Evolutionary conservation across 179 eudicot genomes (phyloP), one percentile per base, ranked within the genome.

Genomic region (Nepenthes alata): DNA sequence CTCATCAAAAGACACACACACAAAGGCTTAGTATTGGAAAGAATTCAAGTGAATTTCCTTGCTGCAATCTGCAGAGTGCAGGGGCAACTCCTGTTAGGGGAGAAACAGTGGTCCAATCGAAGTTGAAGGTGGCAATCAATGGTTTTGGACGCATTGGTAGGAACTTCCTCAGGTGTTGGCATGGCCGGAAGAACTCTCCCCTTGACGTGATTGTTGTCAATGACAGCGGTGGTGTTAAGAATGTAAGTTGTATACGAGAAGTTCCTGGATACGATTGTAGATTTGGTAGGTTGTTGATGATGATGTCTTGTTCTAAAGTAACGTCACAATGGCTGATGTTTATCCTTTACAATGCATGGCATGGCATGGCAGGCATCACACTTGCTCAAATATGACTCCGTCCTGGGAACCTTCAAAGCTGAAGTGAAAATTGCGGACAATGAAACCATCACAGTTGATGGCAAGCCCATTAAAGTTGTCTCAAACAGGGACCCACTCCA

Each of bases 111-210:
- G 95, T 97, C 16, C 25, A 25, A 25, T 25, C 25, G 25, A 87
- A 89, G 72, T 41, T 93, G 70, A 93, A 93, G 87, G 98, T 93
- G 58, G 98, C 98, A 55, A 89, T 93, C 77, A 93, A 93, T 58
- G 98, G 98, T 39, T 93, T 93, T 35, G 98, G 98, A 37, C 86
- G 98, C 12, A 93, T 93, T 36, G 98, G 98, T 12, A 80, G 98
- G 77, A 93, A 93, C 86, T 93, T 93, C 76, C 95, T 93, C 45
- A 71, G 98, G 55, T 93, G 98, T 81, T 93, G 97, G 98, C 98
- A 93, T 47, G 97, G 95, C 2, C 86, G 98, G 49, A 77, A 89
- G 69, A 69, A 93, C 74, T 93, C 98, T 35, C 98, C 98, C 13
- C 78, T 93, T n/a, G 98, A 93, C 4, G 98, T 93, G 1, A 59